Evolutionary conservation across 305 asterid species (phyloP).

Genomic region (Plantago lanceolata): DNA sequence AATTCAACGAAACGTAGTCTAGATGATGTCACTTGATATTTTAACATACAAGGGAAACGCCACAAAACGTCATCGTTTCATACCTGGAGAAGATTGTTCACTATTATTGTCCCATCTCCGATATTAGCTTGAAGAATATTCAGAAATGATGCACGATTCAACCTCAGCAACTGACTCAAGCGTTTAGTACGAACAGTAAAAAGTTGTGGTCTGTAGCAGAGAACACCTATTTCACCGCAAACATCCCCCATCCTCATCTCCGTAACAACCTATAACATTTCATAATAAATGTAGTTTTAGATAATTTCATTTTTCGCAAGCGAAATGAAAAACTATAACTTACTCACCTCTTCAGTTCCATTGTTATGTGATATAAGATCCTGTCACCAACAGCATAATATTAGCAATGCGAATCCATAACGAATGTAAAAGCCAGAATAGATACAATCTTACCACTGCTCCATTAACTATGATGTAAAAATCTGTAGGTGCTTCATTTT

Average conservation of each 20-base stretch:
- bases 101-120: slow-evolving; percentile 73
- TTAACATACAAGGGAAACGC: too few relatives aligned
- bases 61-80: not conserved
- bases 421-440: slow-evolving; percentile 15
- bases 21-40: not conserved
- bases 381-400: slow-evolving; percentile 31
- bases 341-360: slow-evolving; percentile 41
- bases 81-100: slow-evolving; percentile 81
- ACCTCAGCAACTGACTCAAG: slow-evolving; percentile 65
- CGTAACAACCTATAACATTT: slow-evolving; percentile 38
- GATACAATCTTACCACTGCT: slow-evolving; percentile 47
- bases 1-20: not conserved
- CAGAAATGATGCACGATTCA: slow-evolving; percentile 59
- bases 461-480: slow-evolving; percentile 74
- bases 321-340: not conserved
- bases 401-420: slow-evolving; percentile 21
- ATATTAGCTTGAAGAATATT: slow-evolving; percentile 69
- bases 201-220: slow-evolving; percentile 74
- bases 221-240: slow-evolving; percentile 74
- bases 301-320: slow-evolving; percentile 8
- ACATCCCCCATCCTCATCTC: slow-evolving; percentile 56
- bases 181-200: slow-evolving; percentile 69
- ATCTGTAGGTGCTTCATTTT: slow-evolving; percentile 84
- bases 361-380: slow-evolving; percentile 42
- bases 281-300: slow-evolving; percentile 13